Evolutionary conservation across 176 grass and related monocot genomes (phyloP).

Genomic region (Puya raimondii): DNA sequence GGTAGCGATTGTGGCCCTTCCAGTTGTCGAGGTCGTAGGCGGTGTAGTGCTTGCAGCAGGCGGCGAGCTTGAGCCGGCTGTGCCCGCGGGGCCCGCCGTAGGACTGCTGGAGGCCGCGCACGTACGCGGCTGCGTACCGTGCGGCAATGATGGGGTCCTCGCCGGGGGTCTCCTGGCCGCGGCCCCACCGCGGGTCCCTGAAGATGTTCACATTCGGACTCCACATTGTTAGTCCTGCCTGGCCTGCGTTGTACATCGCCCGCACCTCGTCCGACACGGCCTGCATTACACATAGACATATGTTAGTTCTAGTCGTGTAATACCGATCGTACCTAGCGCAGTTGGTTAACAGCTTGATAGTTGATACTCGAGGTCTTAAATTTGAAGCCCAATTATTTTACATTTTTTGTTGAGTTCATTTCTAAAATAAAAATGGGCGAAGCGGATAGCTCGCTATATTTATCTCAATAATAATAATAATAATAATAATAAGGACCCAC

Average conservation of each 20-base stretch:
- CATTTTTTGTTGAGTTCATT: too few species aligned
- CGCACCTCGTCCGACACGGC: slow-evolving; percentile 69
- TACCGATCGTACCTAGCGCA: too few species aligned
- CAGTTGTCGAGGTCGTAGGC: slow-evolving; percentile 89
- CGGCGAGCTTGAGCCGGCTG: slow-evolving; percentile 59
- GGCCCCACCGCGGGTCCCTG: slow-evolving; percentile 77
- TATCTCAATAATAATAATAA: too few species aligned
- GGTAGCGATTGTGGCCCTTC: slow-evolving; percentile 55
- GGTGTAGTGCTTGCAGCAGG: slow-evolving; percentile 98
- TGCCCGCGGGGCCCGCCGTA: slow-evolving; percentile 7
- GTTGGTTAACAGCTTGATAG: too few species aligned
- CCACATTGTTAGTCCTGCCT: slow-evolving; percentile 68
- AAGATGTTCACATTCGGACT: slow-evolving; percentile 91
- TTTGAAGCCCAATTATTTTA: too few species aligned
- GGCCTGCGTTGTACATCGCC: slow-evolving; percentile 76
- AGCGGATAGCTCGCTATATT: too few species aligned
- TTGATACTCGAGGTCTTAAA: too few species aligned
- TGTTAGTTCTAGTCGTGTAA: too few species aligned
- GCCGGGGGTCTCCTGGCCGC: slow-evolving; percentile 76
- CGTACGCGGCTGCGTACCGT: slow-evolving; percentile 51
- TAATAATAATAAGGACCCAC: too few species aligned
- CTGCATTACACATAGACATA: not conserved
- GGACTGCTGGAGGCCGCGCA: slow-evolving; percentile 67
- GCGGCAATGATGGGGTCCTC: slow-evolving; percentile 59
- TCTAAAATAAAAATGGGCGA: too few species aligned